Percentiles rank a stretch among this genome's conserved stretches.
These are phyloP conservation scores for Fusarium nurragi DNA, from an alignment of 2,329 filamentous ascomycete species.

Conservation along the genomic window DNA sequence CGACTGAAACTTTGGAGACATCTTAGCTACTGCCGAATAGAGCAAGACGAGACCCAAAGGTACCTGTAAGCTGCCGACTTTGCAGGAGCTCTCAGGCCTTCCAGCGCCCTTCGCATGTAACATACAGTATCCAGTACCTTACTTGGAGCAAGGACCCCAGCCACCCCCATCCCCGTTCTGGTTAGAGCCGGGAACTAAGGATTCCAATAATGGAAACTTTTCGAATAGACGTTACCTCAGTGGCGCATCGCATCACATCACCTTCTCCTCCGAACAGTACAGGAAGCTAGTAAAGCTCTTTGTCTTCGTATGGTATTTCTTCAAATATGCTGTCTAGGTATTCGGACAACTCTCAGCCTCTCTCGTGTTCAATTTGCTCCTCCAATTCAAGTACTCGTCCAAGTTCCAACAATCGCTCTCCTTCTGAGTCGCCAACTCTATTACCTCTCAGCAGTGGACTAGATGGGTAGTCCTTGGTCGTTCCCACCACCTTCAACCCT, in stretches of 20 bases:
- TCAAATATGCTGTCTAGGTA: not conserved
- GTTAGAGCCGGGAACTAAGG: constrained; percentile 35
- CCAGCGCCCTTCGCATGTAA: not conserved
- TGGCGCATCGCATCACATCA: constrained; percentile 16
- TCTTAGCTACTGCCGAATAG: constrained; percentile 3
- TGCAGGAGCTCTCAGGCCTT: constrained; percentile 5
- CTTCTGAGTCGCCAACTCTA: not conserved
- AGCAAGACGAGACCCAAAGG: constrained; percentile 3
- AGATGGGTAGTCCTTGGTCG: not conserved
- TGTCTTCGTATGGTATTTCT: not conserved
- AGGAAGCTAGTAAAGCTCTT: not conserved
- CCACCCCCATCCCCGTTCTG: constrained; percentile 24
- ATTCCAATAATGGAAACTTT: constrained; percentile 37
- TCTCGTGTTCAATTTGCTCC: not conserved
- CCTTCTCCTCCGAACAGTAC: not conserved
- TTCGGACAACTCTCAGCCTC: not conserved
- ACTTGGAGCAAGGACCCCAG: constrained; percentile 14
- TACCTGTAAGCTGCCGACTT: constrained; percentile 5
- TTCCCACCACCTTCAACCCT: constrained; percentile 54
- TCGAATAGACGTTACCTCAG: constrained; percentile 25
- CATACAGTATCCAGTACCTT: not conserved
- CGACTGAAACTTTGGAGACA: not conserved
- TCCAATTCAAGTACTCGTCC: not conserved
- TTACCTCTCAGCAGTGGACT: not conserved
- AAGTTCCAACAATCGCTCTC: not conserved